Base-by-base conservation (phyloP, 2,329 filamentous ascomycete genomes). In the Teratosphaeriaceae sp. region DNA sequence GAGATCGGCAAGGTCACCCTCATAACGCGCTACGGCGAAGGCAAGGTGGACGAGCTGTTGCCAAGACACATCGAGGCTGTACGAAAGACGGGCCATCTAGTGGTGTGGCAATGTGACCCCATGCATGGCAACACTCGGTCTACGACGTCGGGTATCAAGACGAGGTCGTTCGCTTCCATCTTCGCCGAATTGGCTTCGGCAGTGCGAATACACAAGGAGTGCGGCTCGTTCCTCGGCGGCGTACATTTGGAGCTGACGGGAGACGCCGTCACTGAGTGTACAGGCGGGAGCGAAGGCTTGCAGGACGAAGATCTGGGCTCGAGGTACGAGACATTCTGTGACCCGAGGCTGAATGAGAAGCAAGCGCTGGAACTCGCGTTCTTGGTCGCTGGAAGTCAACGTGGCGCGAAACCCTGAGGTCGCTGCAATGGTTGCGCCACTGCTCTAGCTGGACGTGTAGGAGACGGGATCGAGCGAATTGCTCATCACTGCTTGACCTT, bases 31-130 rank as follows among this genome's bases (percentile, higher is more conserved):
- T 97, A 97, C 68, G 92, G 92, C 47, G 85, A 86, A 13, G 70
- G 71, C 31, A 85, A 85, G 54, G 87, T 98, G 31, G 72, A 79
- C 38, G 67, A 76, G 4, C 78, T 94, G 49, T 77, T 98, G 1
- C 87, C 88, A 0, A 74, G 71, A 7, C 92, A 97, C 66, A 97
- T 98, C 62, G 80, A 84, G 53, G 88, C 87, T 27, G 90, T 98
- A 20, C 84, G 92, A 64, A 75, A 75, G 55, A 89, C 85, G 44
- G 88, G 75, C 0, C 80, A 84, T 59, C 57, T 74, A 18, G 88
- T 94, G 3, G 87, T 96, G 55, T 97, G 90, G 90, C 92, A 97
- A 69, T 97, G 90, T 68, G 92, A 98, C 67, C 92, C 92, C 18
- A 98, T 98, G 92, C 92, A 98, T 68, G 92, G 92, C 22, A 83